phyloP scores from a whole-genome alignment of 306 rosid genomes.

The Sphenostylis stenocarpa region DNA sequence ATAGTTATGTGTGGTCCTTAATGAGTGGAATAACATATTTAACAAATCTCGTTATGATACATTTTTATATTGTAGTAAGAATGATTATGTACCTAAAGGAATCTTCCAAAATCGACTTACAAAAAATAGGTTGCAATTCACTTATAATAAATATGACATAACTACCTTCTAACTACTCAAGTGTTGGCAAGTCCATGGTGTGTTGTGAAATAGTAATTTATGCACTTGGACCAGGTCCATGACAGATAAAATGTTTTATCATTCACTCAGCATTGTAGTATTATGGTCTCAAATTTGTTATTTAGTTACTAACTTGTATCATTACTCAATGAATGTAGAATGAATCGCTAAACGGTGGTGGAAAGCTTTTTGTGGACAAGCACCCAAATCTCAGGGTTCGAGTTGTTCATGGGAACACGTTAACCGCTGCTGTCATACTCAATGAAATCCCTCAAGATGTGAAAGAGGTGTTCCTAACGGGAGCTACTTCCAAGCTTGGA shows the following conservation, averaged over 20 bases:
- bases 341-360: conserved; percentile 90
- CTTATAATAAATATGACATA: too few relatives aligned
- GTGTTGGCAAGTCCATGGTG: neutral
- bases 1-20: too few relatives aligned
- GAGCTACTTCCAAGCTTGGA: conserved; percentile 98
- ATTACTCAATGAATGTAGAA: conserved; percentile 54
- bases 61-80: too few relatives aligned
- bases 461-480: conserved; percentile 80
- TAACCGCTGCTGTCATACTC: conserved; percentile 94
- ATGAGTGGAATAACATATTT: too few relatives aligned
- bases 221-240: neutral
- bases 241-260: neutral
- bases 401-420: conserved; percentile 97
- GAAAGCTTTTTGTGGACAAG: conserved; percentile 92
- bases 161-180: neutral
- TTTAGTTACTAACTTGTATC: neutral
- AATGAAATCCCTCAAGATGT: conserved; percentile 73
- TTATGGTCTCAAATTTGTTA: neutral
- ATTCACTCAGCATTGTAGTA: neutral
- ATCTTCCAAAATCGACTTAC: too few relatives aligned
- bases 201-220: neutral
- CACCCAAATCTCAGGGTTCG: conserved; percentile 85
- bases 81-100: too few relatives aligned
- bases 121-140: too few relatives aligned
- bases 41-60: too few relatives aligned